phyloP scores from a whole-genome alignment of 2,329 filamentous ascomycete species.

The Aspergillus fischeri region DNA sequence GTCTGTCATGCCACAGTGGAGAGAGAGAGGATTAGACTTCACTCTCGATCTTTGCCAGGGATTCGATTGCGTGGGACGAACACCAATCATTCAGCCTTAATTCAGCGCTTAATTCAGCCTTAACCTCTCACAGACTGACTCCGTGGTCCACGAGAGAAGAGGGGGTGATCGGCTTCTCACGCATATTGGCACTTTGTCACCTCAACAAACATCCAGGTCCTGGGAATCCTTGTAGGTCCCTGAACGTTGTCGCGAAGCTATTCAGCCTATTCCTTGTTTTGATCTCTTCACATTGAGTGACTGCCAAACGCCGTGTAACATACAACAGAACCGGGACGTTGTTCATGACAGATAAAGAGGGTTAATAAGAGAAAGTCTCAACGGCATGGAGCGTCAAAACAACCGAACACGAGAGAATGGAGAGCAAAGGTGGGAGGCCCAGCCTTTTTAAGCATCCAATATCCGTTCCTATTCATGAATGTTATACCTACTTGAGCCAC shows the following conservation, averaged over 20 bases:
- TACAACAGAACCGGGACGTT: background rate
- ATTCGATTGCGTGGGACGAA: background rate
- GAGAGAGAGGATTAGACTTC: background rate
- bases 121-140: background rate
- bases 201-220: background rate
- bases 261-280: background rate
- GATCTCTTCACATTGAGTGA: background rate
- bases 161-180: background rate
- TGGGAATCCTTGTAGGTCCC: background rate
- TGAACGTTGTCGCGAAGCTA: background rate
- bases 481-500: background rate
- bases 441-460: background rate
- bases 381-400: constrained; percentile 4
- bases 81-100: background rate
- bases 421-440: constrained; percentile 8
- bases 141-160: background rate
- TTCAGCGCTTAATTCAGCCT: background rate
- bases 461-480: background rate
- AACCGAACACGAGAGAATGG: background rate
- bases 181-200: background rate
- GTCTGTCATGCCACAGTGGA: background rate
- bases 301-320: background rate
- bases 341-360: background rate
- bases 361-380: background rate
- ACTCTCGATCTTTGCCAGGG: background rate